phyloP scores from a whole-genome alignment of 2,329 filamentous ascomycete genomes.

The Diplodia corticola region DNA sequence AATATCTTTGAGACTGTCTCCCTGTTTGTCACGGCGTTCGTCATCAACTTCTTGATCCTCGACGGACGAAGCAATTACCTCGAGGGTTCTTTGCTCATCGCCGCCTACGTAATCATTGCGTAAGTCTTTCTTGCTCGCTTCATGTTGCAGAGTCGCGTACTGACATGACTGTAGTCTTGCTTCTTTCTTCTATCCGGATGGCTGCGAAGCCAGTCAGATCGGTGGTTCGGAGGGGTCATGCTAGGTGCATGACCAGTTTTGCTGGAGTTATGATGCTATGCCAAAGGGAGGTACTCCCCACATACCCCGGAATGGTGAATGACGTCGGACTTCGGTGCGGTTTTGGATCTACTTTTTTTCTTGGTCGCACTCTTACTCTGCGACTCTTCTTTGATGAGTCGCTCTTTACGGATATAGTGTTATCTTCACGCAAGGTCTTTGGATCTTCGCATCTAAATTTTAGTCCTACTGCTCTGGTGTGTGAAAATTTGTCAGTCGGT shows the following conservation, averaged over 20 bases:
- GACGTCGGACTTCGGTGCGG: background rate
- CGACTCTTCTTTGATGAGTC: background rate
- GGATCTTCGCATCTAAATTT: background rate
- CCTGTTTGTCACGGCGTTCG: constrained; percentile 77
- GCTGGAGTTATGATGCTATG: background rate
- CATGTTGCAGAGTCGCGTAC: no score
- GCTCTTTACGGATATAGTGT: background rate
- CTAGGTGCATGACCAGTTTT: background rate
- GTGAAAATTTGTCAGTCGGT: background rate
- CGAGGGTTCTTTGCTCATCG: constrained; percentile 74
- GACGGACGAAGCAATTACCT: constrained; percentile 84
- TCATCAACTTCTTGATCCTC: constrained; percentile 83
- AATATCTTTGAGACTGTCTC: constrained; percentile 66
- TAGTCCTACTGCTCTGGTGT: background rate
- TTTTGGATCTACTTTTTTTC: background rate
- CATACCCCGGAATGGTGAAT: background rate
- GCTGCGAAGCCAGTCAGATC: constrained; percentile 45
- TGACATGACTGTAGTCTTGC: constrained; percentile 32
- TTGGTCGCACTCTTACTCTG: background rate
- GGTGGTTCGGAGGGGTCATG: constrained; percentile 42
- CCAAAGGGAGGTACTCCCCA: background rate
- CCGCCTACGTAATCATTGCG: constrained; percentile 78
- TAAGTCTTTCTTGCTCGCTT: constrained; percentile 29
- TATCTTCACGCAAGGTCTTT: background rate
- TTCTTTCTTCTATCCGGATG: constrained; percentile 53